These are phyloP conservation scores for Amaranthus hypochondriacus DNA, from an alignment of 148 eudicot species.

Conservation along the genomic window DNA sequence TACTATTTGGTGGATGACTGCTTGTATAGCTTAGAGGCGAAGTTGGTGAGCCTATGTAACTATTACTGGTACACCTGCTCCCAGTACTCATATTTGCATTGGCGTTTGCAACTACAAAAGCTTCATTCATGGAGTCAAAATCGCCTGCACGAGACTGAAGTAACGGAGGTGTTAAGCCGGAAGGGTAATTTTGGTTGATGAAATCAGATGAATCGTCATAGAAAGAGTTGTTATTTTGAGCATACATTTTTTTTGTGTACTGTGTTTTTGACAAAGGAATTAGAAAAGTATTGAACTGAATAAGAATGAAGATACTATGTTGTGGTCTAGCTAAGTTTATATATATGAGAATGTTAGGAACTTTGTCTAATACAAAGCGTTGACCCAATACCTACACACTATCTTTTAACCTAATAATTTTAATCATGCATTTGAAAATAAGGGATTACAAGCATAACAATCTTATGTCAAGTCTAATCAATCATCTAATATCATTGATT, in stretches of 20 bases:
- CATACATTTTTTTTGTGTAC: conserved; percentile 19
- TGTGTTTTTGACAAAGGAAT: conserved; percentile 4
- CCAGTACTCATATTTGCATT: conserved; percentile 27
- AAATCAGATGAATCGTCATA: conserved; percentile 22
- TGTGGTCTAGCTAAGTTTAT: conserved; percentile 19
- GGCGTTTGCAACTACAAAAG: conserved; percentile 13
- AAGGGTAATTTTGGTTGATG: conserved; percentile 23
- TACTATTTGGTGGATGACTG: conserved; percentile 23
- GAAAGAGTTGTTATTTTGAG: conserved; percentile 16
- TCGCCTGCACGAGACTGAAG: conserved; percentile 22
- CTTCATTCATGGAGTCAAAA: conserved; percentile 21
- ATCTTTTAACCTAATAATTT: background rate
- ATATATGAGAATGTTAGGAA: conserved; percentile 14
- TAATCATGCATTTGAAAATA: background rate
- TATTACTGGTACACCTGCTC: conserved; percentile 29
- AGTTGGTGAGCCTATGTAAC: conserved; percentile 36
- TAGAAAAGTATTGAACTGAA: background rate
- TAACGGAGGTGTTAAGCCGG: conserved; percentile 22
- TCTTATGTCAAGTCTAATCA: conserved; percentile 12
- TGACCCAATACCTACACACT: conserved; percentile 25
- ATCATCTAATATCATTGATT: background rate
- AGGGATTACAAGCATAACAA: background rate
- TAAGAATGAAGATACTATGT: conserved; percentile 21
- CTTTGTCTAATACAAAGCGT: conserved; percentile 21
- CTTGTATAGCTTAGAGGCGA: conserved; percentile 34